These are phyloP conservation scores for Giardia duodenalis DNA, from an alignment of 208 protist species.

Conservation along the genomic window DNA sequence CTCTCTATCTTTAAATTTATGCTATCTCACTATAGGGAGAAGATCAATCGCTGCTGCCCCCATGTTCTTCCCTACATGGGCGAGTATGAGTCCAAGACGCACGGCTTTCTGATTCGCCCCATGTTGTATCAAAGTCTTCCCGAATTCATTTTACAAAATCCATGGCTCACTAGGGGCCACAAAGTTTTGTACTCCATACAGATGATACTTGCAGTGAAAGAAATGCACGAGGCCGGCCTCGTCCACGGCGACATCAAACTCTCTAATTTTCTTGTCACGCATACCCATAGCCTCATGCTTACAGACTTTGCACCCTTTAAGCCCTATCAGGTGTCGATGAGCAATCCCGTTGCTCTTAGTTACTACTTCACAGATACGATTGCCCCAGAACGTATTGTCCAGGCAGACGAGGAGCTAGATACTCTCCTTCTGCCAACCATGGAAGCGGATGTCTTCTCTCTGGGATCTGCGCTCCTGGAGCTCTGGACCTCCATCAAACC, in stretches of 20 bases:
- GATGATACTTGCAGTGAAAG: not conserved
- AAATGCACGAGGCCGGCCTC: not conserved
- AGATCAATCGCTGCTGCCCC: not conserved
- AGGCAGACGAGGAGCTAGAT: not conserved
- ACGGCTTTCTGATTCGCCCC: not conserved
- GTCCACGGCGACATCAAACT: conserved; percentile 10
- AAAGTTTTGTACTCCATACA: not conserved
- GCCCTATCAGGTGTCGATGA: not conserved
- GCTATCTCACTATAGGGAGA: not conserved
- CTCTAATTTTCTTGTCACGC: not conserved
- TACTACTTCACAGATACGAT: not conserved
- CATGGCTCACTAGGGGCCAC: not conserved
- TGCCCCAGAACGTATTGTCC: not conserved
- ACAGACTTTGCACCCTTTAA: conserved; percentile 18
- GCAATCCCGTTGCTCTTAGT: not conserved
- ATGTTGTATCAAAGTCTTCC: not conserved
- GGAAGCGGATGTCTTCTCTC: not conserved
- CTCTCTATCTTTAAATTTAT: not conserved
- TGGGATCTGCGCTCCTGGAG: not conserved
- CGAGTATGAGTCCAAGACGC: not conserved
- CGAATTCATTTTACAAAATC: not conserved
- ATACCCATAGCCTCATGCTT: not conserved
- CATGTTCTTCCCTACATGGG: not conserved
- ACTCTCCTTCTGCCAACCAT: not conserved
- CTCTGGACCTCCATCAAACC: not conserved